A percentile compares a stretch with the other conserved stretches of the same genome.
These are phyloP conservation scores for Neobulgaria alba DNA, from an alignment of 2,329 filamentous ascomycete genomes.

Conservation along the genomic window DNA sequence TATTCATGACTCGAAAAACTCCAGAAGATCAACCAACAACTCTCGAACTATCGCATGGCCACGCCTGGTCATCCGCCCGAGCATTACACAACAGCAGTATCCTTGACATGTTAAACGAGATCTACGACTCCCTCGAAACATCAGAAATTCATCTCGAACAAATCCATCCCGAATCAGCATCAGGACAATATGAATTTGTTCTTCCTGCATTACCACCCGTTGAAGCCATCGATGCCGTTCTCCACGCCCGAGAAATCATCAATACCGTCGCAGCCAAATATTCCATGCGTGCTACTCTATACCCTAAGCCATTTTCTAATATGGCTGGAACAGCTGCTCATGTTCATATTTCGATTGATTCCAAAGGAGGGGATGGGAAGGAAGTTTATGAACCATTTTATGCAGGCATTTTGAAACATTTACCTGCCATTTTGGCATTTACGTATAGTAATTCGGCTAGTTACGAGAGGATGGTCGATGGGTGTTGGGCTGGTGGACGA, in stretches of 20 bases:
- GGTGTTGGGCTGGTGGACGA: conserved; percentile 69
- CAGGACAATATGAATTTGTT: conserved; percentile 71
- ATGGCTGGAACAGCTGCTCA: conserved; percentile 59
- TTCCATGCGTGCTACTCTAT: conserved; percentile 59
- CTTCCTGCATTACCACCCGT: conserved; percentile 55
- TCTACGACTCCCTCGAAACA: conserved; percentile 49
- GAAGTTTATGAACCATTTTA: conserved; percentile 58
- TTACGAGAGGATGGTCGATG: conserved; percentile 60
- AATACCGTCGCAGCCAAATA: conserved; percentile 52
- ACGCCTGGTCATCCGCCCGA: conserved; percentile 63
- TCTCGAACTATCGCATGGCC: conserved; percentile 47
- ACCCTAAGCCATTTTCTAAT: conserved; percentile 58
- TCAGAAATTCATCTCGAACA: conserved; percentile 61
- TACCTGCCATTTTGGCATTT: conserved; percentile 60
- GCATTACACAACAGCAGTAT: conserved; percentile 51
- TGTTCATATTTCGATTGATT: conserved; percentile 58
- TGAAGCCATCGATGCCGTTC: conserved; percentile 60
- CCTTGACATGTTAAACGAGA: conserved; percentile 53
- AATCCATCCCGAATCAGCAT: conserved; percentile 65
- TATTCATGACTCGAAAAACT: conserved; percentile 46
- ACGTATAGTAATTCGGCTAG: conserved; percentile 56
- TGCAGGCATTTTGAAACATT: conserved; percentile 58
- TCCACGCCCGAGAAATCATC: conserved; percentile 64
- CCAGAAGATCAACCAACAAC: conserved; percentile 27
- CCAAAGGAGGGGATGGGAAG: conserved; percentile 22